These are phyloP conservation scores for Dendrobium nobile DNA, from an alignment of 106 monocot genomes.

Conservation along the genomic window DNA sequence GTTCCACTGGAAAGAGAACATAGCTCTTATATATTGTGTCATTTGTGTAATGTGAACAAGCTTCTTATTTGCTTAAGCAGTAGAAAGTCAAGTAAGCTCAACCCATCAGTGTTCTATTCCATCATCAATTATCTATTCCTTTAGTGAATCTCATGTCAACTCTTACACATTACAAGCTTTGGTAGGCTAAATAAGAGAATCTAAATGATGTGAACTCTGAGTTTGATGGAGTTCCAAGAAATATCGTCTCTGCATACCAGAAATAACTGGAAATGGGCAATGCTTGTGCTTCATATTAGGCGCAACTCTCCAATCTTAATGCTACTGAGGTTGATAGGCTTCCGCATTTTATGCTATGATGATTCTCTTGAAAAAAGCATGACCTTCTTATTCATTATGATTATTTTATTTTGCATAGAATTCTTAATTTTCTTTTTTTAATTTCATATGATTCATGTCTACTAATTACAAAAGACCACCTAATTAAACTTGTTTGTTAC, in stretches of 20 bases:
- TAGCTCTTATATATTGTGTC: too few relatives aligned
- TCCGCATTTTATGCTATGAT: constrained; percentile 58
- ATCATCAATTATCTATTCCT: too few relatives aligned
- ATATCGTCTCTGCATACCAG: constrained; percentile 58
- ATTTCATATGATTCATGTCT: background rate
- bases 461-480: background rate
- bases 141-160: too few relatives aligned
- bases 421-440: background rate
- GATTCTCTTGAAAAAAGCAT: background rate
- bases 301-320: constrained; percentile 34
- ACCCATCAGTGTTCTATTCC: too few relatives aligned
- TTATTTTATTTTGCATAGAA: background rate
- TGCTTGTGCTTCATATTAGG: constrained; percentile 61
- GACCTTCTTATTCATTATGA: background rate
- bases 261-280: constrained; percentile 69
- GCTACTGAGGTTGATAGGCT: constrained; percentile 56
- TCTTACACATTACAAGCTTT: too few relatives aligned
- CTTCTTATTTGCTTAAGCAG: too few relatives aligned
- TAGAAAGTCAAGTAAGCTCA: too few relatives aligned
- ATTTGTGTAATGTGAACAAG: too few relatives aligned
- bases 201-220: background rate
- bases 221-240: constrained; percentile 55
- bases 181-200: too few relatives aligned
- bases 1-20: too few relatives aligned
- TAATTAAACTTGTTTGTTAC: background rate